Base-by-base conservation (phyloP, 805 yeast species). In the Candida pseudoglaebosa region DNA sequence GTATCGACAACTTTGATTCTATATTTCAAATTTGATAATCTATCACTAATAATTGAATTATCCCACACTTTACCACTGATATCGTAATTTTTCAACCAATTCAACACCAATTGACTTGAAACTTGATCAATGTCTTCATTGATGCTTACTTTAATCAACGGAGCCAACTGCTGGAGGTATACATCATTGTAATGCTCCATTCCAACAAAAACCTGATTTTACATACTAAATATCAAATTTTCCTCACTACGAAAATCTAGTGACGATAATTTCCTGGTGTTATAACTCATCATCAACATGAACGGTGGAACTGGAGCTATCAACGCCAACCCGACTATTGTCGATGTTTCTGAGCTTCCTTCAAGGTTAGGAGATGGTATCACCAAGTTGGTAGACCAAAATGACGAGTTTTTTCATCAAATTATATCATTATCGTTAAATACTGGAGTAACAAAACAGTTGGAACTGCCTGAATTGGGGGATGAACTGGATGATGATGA, bases 271-370 rank as follows among this genome's bases (percentile, higher is more conserved):
- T 8, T 8, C 8, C 12, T 12, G 12, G 26, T 8, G 12, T 22
- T 12, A 8, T n/a, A n/a, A n/a, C n/a, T n/a, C n/a, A n/a, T n/a
- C n/a, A 12, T 8, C 16, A 9, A 17, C 17, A 24, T 34, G 31
- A 18, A 34, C 28, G 5, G 20, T 14, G 20, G 20, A 26, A 17
- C 34, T 44, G 96, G 87, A 41, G 84, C 84, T 14, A 82, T 91
- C 42, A 91, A 91, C 60, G 95, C 96, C 21, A 90, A 89, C 56
- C 99, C 99, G 16, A 80, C 82, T 22, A 80, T 91, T 28, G 62
- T 88, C 34, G 95, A 89, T 49, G 77, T 75, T 7, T 76, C 82
- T 21, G 75, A 78, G 39, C 75, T 91, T 18, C 97, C 98, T 1
- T 83, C 82, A 0, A 73, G 97, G 47, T 54, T 61, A 22, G 50